phyloP scores from a whole-genome alignment of 345 rosid genomes.

The Excoecaria cochinchinensis region DNA sequence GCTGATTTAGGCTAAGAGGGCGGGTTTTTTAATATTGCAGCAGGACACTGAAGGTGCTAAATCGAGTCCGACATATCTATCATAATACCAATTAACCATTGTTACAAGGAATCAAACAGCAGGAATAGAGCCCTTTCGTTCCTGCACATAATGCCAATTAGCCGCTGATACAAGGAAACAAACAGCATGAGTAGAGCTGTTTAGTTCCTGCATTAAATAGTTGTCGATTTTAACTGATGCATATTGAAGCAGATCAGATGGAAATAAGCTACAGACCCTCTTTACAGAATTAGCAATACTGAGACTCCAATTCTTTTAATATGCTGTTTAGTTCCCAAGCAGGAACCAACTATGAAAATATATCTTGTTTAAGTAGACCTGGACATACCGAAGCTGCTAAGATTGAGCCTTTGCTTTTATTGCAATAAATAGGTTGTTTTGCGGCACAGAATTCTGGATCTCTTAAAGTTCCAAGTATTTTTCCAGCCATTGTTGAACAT shows the following conservation, averaged over 20 bases:
- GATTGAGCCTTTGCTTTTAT: neutral
- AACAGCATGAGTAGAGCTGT: neutral
- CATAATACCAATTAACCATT: neutral
- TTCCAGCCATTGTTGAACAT: neutral
- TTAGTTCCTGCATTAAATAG: neutral
- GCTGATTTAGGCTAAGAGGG: neutral
- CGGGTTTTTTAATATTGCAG: neutral
- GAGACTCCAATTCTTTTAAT: neutral
- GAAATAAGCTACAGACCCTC: neutral
- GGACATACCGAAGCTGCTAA: neutral
- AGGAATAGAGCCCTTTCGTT: neutral
- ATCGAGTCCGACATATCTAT: neutral
- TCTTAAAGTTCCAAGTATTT: neutral
- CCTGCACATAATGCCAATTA: neutral
- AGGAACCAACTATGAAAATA: neutral
- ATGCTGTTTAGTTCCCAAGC: neutral
- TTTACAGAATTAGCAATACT: neutral
- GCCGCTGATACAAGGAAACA: neutral
- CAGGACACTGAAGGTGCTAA: neutral
- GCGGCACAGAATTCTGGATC: neutral
- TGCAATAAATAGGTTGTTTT: neutral
- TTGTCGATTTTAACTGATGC: neutral
- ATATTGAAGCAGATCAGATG: neutral
- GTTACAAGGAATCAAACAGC: neutral
- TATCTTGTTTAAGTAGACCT: neutral